These are phyloP conservation scores for Erythrobasidium hasegawianum DNA, from an alignment of 1,284 basidiomycete genomes.

Conservation along the genomic window DNA sequence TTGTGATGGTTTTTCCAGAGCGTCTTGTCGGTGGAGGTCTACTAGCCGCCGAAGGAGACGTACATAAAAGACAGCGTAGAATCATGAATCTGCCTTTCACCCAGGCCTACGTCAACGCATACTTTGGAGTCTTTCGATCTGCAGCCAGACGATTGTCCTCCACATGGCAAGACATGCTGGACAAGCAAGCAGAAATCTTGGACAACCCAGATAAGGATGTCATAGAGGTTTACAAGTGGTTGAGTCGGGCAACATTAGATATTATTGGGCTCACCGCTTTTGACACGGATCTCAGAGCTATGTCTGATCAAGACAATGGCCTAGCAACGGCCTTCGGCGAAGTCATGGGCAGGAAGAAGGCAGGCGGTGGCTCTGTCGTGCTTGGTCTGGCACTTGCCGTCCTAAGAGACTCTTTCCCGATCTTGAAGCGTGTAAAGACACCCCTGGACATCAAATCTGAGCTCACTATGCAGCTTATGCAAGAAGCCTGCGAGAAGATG, in stretches of 20 bases:
- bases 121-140: slow-evolving; percentile 13
- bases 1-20: no score
- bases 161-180: neutral
- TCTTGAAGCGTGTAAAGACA: slow-evolving; percentile 8
- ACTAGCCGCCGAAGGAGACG: neutral
- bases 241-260: slow-evolving; percentile 64
- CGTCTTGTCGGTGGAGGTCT: no score
- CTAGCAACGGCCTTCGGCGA: slow-evolving; percentile 58
- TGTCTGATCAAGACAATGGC: slow-evolving; percentile 54
- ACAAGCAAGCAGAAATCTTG: neutral
- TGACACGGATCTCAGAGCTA: slow-evolving; percentile 59
- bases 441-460: slow-evolving; percentile 41
- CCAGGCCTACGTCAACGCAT: slow-evolving; percentile 6
- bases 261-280: slow-evolving; percentile 68
- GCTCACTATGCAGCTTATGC: no score
- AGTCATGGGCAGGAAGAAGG: slow-evolving; percentile 52
- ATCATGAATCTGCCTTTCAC: slow-evolving; percentile 20
- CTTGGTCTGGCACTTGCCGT: neutral
- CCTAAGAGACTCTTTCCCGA: neutral
- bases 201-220: neutral
- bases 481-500: no score
- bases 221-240: slow-evolving; percentile 61
- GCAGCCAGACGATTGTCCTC: slow-evolving; percentile 1
- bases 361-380: neutral
- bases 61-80: slow-evolving; percentile 10